These are phyloP conservation scores for Russula foetens DNA, from an alignment of 768 basidiomycete species.

Conservation along the genomic window DNA sequence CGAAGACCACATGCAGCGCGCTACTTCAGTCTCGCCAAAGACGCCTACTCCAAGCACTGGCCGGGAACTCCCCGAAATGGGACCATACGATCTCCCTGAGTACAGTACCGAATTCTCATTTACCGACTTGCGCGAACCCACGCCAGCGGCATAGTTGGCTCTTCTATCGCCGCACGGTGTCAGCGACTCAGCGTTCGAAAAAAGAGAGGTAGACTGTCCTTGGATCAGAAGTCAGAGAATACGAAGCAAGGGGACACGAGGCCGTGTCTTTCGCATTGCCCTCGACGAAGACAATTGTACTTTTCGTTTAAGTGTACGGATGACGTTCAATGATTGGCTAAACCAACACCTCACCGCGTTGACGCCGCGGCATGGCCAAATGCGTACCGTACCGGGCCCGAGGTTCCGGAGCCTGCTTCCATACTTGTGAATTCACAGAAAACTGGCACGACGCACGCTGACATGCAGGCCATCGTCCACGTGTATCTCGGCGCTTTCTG, in stretches of 20 bases:
- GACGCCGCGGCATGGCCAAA: constrained; percentile 10
- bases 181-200: background rate
- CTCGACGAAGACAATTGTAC: background rate
- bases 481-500: background rate
- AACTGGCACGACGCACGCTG: background rate
- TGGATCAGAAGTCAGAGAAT: constrained; percentile 1
- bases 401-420: constrained; percentile 2
- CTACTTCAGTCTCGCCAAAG: background rate
- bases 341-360: background rate
- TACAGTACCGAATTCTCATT: background rate
- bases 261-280: background rate
- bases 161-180: constrained; percentile 15
- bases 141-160: background rate
- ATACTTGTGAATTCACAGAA: background rate
- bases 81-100: background rate
- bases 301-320: background rate
- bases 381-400: background rate
- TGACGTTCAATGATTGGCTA: too few species aligned
- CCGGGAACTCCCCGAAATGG: constrained; percentile 12
- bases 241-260: constrained; percentile 2
- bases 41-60: background rate
- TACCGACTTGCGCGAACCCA: background rate
- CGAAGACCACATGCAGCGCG: background rate
- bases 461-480: background rate
- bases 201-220: background rate